phyloP scores from a whole-genome alignment of 352 stramenopile genomes.

The Globisporangium middletonii region DNA sequence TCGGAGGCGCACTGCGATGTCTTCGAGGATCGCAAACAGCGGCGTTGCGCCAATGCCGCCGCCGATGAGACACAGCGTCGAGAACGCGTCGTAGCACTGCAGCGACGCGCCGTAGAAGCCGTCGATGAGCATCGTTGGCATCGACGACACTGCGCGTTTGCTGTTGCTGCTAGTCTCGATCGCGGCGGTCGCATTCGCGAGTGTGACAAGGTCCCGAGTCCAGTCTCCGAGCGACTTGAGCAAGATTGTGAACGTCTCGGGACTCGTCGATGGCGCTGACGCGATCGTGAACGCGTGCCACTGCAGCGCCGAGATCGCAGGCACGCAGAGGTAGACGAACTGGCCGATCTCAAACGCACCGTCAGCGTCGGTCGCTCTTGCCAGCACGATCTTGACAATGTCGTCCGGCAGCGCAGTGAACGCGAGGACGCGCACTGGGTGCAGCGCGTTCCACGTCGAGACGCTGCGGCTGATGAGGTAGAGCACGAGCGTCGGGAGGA shows the following conservation, averaged over 20 bases:
- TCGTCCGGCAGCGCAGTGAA: slow-evolving; percentile 25
- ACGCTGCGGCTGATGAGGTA: slow-evolving; percentile 44
- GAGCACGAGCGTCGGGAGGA: slow-evolving; percentile 44
- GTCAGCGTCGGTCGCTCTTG: slow-evolving; percentile 12
- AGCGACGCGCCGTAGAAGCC: slow-evolving; percentile 49
- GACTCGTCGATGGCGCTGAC: no score
- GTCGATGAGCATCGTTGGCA: slow-evolving; percentile 44
- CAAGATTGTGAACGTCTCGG: no score
- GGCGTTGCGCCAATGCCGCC: slow-evolving; percentile 49
- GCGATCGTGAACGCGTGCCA: no score
- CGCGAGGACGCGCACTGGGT: slow-evolving; percentile 28
- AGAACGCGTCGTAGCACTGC: slow-evolving; percentile 33
- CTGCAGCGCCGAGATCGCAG: slow-evolving; percentile 23
- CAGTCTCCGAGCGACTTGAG: slow-evolving; percentile 26
- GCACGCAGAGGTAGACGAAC: slow-evolving; percentile 57
- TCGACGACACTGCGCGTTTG: slow-evolving; percentile 4
- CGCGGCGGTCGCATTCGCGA: slow-evolving; percentile 15
- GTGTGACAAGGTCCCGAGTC: slow-evolving; percentile 33
- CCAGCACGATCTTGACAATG: slow-evolving; percentile 42
- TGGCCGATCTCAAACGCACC: slow-evolving; percentile 38
- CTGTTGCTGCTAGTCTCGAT: neutral
- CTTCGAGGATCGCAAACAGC: slow-evolving; percentile 47
- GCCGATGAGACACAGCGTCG: slow-evolving; percentile 36
- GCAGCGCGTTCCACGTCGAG: slow-evolving; percentile 34
- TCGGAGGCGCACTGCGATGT: slow-evolving; percentile 22